Conservation (phyloP, 495 filamentous ascomycete species). For the Penicillium cataractarum region DNA sequence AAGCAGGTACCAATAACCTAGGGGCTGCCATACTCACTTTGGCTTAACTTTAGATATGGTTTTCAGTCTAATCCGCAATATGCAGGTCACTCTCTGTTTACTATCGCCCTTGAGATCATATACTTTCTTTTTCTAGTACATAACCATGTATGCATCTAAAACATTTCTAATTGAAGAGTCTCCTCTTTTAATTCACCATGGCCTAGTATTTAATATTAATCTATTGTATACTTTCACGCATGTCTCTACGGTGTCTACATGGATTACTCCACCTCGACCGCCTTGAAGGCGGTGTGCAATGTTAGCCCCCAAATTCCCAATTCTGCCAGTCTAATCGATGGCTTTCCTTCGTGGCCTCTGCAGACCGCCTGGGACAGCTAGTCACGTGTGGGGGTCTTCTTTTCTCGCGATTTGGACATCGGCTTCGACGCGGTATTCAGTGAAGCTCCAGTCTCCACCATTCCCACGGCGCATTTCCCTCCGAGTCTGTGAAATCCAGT, state of each 20-base stretch:
- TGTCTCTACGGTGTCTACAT: background rate
- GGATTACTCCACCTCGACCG: background rate
- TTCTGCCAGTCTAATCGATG: background rate
- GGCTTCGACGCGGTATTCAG: conserved; percentile 7
- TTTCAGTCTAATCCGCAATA: background rate
- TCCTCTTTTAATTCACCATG: background rate
- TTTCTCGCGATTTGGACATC: conserved; percentile 22
- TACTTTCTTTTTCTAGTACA: background rate
- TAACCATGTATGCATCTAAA: background rate
- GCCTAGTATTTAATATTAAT: background rate
- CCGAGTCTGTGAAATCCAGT: background rate
- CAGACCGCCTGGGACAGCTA: background rate
- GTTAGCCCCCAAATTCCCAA: background rate
- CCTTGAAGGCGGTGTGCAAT: background rate
- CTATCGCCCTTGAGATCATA: background rate
- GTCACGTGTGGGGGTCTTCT: conserved; percentile 17
- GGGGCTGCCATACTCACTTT: too few relatives aligned
- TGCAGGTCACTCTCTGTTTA: background rate
- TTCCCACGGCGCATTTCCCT: background rate
- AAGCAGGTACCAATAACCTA: too few relatives aligned
- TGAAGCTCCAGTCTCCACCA: conserved; percentile 16
- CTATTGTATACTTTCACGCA: background rate
- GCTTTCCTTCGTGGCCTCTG: background rate
- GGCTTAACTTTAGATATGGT: too few relatives aligned
- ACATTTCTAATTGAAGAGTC: background rate